Percentiles rank a stretch among this genome's conserved stretches.
Evolutionary conservation across 257 asterid species (phyloP).

Genomic region (Solanum tarijense): DNA sequence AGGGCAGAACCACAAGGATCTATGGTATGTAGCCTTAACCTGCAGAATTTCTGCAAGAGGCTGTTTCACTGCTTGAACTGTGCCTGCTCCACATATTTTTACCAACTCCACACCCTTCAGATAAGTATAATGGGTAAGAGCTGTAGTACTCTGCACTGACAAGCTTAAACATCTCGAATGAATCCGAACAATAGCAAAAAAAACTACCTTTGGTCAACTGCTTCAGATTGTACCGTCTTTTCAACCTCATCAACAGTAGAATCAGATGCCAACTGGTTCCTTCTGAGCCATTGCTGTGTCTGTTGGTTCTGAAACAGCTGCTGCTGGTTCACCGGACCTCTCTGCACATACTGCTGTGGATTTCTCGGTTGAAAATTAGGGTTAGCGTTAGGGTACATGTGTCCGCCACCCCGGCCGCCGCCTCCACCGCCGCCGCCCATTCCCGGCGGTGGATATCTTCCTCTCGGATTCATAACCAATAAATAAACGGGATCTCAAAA

Average conservation of each 20-base stretch:
- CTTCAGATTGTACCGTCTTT: constrained; percentile 83
- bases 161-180: background rate
- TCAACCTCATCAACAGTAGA: constrained; percentile 69
- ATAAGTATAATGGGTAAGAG: background rate
- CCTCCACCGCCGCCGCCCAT: constrained; percentile 44
- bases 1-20: background rate
- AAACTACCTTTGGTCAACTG: constrained; percentile 61
- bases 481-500: background rate
- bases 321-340: constrained; percentile 38
- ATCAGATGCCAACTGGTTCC: constrained; percentile 38
- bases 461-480: constrained; percentile 56
- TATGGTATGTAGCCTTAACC: background rate
- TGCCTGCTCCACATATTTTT: background rate
- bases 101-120: background rate
- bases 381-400: constrained; percentile 38
- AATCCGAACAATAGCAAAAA: background rate
- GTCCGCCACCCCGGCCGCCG: constrained; percentile 26
- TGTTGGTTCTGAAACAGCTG: constrained; percentile 24
- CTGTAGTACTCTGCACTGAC: background rate
- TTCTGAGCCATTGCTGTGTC: constrained; percentile 79
- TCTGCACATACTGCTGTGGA: constrained; percentile 63
- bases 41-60: background rate
- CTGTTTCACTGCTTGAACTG: background rate
- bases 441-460: constrained; percentile 96
- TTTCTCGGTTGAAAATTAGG: constrained; percentile 65